Percentiles rank a stretch among this genome's conserved stretches.
These are phyloP conservation scores for Pichia eremophila DNA, from an alignment of 805 yeast genomes.

Conservation along the genomic window DNA sequence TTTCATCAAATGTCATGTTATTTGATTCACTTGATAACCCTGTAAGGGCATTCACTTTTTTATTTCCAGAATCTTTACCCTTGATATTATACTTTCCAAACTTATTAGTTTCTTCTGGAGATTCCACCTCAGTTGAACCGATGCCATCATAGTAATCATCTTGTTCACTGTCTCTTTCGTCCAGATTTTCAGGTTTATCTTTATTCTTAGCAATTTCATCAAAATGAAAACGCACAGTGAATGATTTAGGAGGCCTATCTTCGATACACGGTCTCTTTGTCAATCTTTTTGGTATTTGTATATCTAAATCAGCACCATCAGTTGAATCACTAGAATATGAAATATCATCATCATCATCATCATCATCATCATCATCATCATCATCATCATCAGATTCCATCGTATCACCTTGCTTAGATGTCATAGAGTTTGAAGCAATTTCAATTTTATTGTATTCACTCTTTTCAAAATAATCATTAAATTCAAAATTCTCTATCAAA, in stretches of 20 bases:
- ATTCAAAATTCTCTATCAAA: slow-evolving; percentile 17
- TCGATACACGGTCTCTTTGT: slow-evolving; percentile 17
- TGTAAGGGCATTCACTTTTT: slow-evolving; percentile 12
- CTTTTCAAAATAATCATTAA: slow-evolving; percentile 19
- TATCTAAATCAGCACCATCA: slow-evolving; percentile 5
- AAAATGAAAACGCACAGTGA: slow-evolving; percentile 21
- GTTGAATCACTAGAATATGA: not conserved
- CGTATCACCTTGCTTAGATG: not conserved
- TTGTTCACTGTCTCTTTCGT: slow-evolving; percentile 3
- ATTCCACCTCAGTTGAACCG: not conserved
- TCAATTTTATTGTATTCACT: slow-evolving; percentile 20
- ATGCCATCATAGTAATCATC: not conserved
- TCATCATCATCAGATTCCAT: slow-evolving; percentile 1
- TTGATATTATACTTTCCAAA: no score
- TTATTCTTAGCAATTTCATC: slow-evolving; percentile 9
- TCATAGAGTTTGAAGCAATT: slow-evolving; percentile 12
- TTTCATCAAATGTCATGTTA: slow-evolving; percentile 5
- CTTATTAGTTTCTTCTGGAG: not conserved
- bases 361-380: not conserved
- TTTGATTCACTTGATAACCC: slow-evolving; percentile 11
- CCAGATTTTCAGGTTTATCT: not conserved
- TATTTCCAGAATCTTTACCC: not conserved
- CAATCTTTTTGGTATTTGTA: slow-evolving; percentile 16
- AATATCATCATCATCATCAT: not conserved
- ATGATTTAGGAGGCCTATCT: slow-evolving; percentile 27